phyloP scores from a whole-genome alignment of 768 basidiomycete species.

The Collybia mongolica region DNA sequence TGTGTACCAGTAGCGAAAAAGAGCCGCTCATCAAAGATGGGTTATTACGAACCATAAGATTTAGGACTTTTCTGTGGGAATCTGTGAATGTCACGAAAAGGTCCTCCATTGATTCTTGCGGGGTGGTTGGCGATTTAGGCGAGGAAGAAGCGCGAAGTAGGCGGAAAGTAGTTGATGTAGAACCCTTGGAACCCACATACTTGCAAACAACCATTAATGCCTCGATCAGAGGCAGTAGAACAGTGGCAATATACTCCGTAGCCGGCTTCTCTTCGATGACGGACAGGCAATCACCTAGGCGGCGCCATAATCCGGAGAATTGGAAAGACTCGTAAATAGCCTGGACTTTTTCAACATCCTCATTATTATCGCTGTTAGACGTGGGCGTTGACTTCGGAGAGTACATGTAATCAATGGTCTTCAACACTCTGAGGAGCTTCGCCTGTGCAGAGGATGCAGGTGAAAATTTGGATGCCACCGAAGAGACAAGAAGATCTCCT shows the following conservation, averaged over 20 bases:
- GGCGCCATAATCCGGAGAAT: slow-evolving; percentile 85
- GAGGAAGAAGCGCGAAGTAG: slow-evolving; percentile 63
- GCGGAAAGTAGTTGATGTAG: slow-evolving; percentile 43
- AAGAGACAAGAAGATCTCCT: slow-evolving; percentile 56
- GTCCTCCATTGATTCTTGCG: slow-evolving; percentile 82
- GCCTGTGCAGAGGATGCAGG: slow-evolving; percentile 93
- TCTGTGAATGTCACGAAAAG: slow-evolving; percentile 94
- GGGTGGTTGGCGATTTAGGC: slow-evolving; percentile 65
- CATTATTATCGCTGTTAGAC: slow-evolving; percentile 34
- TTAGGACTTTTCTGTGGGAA: slow-evolving; percentile 88
- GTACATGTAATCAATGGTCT: slow-evolving; percentile 98
- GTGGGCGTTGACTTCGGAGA: slow-evolving; percentile 51
- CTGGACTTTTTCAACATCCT: slow-evolving; percentile 80
- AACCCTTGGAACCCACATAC: slow-evolving; percentile 73
- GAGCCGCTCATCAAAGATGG: slow-evolving; percentile 98
- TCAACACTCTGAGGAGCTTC: slow-evolving; percentile 92
- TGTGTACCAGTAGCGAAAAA: slow-evolving; percentile 94
- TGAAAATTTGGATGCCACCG: slow-evolving; percentile 87
- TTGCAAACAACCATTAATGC: slow-evolving; percentile 98
- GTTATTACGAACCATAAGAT: slow-evolving; percentile 97
- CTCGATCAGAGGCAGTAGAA: slow-evolving; percentile 92
- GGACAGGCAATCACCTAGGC: slow-evolving; percentile 85
- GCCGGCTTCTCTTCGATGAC: slow-evolving; percentile 79
- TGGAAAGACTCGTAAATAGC: slow-evolving; percentile 89
- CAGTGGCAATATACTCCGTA: slow-evolving; percentile 86